These are phyloP conservation scores for Aspergillus cejpii DNA, from an alignment of 2,329 filamentous ascomycete species.

Conservation along the genomic window DNA sequence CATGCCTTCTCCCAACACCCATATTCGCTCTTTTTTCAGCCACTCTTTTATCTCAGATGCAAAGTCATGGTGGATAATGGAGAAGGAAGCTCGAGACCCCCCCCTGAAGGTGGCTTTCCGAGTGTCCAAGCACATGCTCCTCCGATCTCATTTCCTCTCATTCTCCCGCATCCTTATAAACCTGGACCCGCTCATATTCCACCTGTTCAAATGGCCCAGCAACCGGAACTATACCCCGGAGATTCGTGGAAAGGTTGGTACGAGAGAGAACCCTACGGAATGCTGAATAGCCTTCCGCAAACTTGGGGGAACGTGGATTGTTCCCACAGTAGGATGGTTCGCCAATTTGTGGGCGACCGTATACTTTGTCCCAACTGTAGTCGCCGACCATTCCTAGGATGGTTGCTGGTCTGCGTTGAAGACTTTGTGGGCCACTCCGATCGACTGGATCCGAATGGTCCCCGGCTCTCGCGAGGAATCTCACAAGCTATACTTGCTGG, in stretches of 20 bases:
- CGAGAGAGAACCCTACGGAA: background rate
- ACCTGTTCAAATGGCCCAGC: background rate
- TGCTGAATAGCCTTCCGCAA: background rate
- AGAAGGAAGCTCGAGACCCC: background rate
- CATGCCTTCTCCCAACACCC: background rate
- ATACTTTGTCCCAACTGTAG: conserved; percentile 55
- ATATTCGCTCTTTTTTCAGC: background rate
- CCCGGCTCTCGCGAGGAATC: conserved; percentile 35
- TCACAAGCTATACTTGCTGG: conserved; percentile 39
- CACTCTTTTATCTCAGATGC: background rate
- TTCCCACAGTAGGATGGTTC: conserved; percentile 58
- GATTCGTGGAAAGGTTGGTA: background rate
- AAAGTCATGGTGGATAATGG: conserved; percentile 1
- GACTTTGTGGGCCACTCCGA: conserved; percentile 48
- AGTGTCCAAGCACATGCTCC: background rate
- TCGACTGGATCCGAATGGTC: conserved; percentile 8
- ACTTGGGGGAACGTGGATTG: conserved; percentile 2
- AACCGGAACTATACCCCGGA: background rate
- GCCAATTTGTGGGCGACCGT: conserved; percentile 49
- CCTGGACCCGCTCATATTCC: background rate
- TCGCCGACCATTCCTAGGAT: conserved; percentile 54
- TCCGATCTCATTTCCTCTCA: background rate
- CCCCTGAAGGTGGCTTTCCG: background rate
- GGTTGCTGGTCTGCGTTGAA: conserved; percentile 66
- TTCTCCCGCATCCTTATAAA: background rate